These are phyloP conservation scores for Colletotrichum liaoningense DNA, from an alignment of 2,329 filamentous ascomycete genomes.

Conservation along the genomic window DNA sequence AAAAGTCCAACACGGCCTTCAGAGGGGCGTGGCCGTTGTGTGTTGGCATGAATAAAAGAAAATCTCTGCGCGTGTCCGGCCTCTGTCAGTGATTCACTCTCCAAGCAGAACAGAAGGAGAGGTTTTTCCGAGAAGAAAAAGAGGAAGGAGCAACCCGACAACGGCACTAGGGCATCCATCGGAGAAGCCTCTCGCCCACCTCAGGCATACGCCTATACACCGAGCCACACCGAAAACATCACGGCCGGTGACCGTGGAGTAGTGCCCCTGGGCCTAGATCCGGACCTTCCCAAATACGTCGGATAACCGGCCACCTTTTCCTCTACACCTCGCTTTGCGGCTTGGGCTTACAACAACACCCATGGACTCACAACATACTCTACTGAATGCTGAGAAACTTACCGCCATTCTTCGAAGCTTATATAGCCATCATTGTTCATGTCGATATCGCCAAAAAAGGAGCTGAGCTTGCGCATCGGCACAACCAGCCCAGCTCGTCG, in stretches of 20 bases:
- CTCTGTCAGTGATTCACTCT: conserved; percentile 9
- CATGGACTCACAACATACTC: neutral
- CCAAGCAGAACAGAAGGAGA: neutral
- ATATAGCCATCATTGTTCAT: conserved; percentile 89
- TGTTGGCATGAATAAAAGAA: conserved; percentile 87
- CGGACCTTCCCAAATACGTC: neutral
- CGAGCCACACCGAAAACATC: conserved; percentile 9
- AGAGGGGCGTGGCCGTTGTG: conserved; percentile 75
- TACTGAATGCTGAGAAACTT: conserved; percentile 52
- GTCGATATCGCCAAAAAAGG: conserved; percentile 92
- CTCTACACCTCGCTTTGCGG: neutral
- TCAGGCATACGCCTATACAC: neutral
- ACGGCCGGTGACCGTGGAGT: neutral
- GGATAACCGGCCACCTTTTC: conserved; percentile 14
- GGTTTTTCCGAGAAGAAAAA: neutral
- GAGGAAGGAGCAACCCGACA: neutral
- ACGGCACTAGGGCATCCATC: neutral
- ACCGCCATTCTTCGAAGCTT: conserved; percentile 97
- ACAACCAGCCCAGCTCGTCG: conserved; percentile 81
- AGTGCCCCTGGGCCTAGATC: neutral
- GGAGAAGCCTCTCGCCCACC: neutral
- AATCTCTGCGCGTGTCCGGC: conserved; percentile 72
- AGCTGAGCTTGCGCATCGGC: conserved; percentile 79
- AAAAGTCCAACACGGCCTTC: conserved; percentile 88
- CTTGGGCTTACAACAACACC: neutral